Evolutionary conservation across 139 green algal species (phyloP).

Genomic region (Ettlia oleoabundans): DNA sequence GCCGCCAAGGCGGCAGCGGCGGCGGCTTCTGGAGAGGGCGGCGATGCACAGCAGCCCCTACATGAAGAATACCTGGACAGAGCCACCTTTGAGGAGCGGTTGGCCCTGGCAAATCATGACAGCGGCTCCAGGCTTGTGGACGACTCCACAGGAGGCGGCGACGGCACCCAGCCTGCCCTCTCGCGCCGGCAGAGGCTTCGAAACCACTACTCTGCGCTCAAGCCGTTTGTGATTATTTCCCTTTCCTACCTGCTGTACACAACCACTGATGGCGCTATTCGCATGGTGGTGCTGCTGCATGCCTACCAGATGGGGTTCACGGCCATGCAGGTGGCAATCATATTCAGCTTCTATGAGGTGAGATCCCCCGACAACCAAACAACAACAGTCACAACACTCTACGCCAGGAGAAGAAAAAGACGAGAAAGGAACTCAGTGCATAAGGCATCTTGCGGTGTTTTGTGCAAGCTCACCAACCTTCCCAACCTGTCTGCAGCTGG

Average conservation of each 20-base stretch:
- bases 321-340: conserved; percentile 73
- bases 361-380: too few relatives aligned
- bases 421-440: too few relatives aligned
- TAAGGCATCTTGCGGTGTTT: too few relatives aligned
- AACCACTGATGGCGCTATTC: conserved; percentile 80
- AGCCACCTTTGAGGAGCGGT: neutral
- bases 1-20: conserved; percentile 2
- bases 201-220: conserved; percentile 44
- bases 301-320: conserved; percentile 81
- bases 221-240: conserved; percentile 84
- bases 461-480: too few relatives aligned
- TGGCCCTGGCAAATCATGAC: neutral
- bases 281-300: conserved; percentile 90
- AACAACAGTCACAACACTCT: too few relatives aligned
- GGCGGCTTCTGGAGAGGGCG: neutral
- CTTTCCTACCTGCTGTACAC: conserved; percentile 85
- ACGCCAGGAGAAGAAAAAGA: too few relatives aligned
- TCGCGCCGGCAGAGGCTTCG: neutral
- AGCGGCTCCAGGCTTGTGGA: too few relatives aligned
- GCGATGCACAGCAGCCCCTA: neutral
- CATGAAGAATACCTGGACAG: conserved; percentile 21
- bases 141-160: too few relatives aligned
- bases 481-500: conserved; percentile 42
- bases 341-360: conserved; percentile 86
- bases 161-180: neutral